These are phyloP conservation scores for Dipteronia dyeriana DNA, from an alignment of 345 rosid species.

Conservation along the genomic window DNA sequence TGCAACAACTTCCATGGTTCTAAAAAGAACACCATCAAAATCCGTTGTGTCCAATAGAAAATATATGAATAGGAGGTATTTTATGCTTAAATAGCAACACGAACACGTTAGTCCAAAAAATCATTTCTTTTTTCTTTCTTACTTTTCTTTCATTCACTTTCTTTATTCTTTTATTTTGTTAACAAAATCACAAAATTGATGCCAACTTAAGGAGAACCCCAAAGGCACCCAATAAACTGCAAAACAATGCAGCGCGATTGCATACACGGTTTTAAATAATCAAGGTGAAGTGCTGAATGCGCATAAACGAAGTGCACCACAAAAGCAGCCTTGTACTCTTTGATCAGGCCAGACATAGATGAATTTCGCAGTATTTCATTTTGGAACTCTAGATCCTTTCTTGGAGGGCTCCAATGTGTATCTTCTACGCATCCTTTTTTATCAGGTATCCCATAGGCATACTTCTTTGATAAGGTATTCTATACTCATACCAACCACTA, in stretches of 20 bases:
- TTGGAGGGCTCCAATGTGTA: too few species aligned
- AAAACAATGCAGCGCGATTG: not conserved
- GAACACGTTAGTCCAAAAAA: not conserved
- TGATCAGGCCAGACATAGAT: not conserved
- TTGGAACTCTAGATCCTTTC: not conserved
- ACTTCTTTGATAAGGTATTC: too few species aligned
- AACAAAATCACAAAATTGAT: not conserved
- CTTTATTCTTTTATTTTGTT: not conserved
- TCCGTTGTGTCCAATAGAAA: not conserved
- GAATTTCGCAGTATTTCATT: not conserved
- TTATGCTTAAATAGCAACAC: not conserved
- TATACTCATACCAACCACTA: not conserved
- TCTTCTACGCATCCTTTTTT: too few species aligned
- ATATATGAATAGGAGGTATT: not conserved
- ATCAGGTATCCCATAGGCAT: too few species aligned
- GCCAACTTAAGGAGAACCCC: not conserved
- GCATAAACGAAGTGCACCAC: not conserved
- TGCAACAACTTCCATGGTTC: not conserved
- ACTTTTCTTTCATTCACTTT: too few species aligned
- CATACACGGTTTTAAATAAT: not conserved
- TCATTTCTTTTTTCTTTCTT: not conserved
- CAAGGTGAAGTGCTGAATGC: not conserved
- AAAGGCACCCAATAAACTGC: not conserved
- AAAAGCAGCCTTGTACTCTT: not conserved
- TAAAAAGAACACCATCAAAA: not conserved